phyloP scores from a whole-genome alignment of 371 early-diverging fungal genomes.

The Rhizomucor pusillus region DNA sequence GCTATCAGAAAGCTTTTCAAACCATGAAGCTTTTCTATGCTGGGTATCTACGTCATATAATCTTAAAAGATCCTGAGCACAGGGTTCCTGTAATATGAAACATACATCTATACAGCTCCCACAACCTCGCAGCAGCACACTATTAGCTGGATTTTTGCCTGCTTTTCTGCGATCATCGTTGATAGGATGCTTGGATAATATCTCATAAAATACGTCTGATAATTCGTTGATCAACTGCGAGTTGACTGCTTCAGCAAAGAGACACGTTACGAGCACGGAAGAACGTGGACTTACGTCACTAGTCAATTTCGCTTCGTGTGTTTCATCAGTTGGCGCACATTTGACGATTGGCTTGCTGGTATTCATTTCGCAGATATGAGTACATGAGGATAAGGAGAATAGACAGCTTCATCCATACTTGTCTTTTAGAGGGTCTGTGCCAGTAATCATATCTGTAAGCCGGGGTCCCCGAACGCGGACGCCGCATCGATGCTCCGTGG shows the following conservation, averaged over 20 bases:
- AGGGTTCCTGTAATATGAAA: neutral
- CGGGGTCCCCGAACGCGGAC: constrained; percentile 45
- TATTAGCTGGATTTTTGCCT: constrained; percentile 46
- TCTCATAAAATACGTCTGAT: constrained; percentile 28
- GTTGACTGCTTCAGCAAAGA: neutral
- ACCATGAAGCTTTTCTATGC: constrained; percentile 37
- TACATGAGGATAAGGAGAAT: no score
- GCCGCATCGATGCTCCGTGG: constrained; percentile 19
- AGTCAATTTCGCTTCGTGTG: constrained; percentile 38
- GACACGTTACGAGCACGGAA: no score
- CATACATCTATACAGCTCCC: constrained; percentile 40
- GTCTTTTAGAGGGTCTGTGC: constrained; percentile 57
- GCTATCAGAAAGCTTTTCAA: constrained; percentile 50
- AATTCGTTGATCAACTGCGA: constrained; percentile 44
- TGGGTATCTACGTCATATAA: constrained; percentile 26
- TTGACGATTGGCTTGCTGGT: constrained; percentile 35
- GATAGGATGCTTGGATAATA: constrained; percentile 37
- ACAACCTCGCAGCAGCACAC: constrained; percentile 47
- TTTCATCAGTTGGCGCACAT: constrained; percentile 35
- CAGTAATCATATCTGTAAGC: constrained; percentile 45
- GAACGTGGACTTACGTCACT: constrained; percentile 29
- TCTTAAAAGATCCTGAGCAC: neutral
- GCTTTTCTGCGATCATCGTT: constrained; percentile 29
- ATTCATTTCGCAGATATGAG: no score
- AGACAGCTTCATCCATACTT: constrained; percentile 24